A percentile compares a stretch with the other conserved stretches of the same genome.
These are phyloP conservation scores for Tillandsia fasciculata DNA, from an alignment of 176 grass and related monocot genomes.

Conservation along the genomic window DNA sequence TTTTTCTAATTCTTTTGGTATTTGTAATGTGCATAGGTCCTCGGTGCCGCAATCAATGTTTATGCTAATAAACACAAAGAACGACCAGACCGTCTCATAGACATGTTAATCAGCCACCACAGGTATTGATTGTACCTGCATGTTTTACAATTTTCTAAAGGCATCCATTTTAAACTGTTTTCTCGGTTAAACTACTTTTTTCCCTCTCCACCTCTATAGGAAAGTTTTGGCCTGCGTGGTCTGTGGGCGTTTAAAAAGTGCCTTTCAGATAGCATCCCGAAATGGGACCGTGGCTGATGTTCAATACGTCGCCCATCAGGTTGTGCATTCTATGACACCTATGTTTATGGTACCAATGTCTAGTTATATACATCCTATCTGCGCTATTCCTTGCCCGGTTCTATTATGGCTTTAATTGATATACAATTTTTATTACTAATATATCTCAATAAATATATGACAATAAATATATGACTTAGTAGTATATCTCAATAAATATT, in stretches of 20 bases:
- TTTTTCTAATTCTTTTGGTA: conserved; percentile 1
- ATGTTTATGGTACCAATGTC: not conserved
- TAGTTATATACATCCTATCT: not conserved
- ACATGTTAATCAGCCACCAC: conserved; percentile 90
- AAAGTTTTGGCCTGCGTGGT: conserved; percentile 94
- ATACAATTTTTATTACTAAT: not conserved
- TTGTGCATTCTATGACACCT: conserved; percentile 14
- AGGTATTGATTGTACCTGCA: conserved; percentile 33
- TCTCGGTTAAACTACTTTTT: too few relatives aligned
- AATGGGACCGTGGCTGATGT: conserved; percentile 96
- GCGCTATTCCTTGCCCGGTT: not conserved
- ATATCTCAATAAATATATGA: not conserved
- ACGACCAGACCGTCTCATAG: conserved; percentile 88
- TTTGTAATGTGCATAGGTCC: conserved; percentile 44
- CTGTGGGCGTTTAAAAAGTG: conserved; percentile 86
- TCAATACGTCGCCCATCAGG: conserved; percentile 99
- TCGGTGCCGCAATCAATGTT: conserved; percentile 77
- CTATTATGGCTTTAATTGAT: not conserved
- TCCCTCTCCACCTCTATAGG: conserved; percentile 19
- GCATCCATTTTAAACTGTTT: too few relatives aligned
- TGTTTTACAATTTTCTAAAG: not conserved
- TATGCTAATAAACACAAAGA: conserved; percentile 96
- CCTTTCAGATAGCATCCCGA: conserved; percentile 88
- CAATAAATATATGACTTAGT: not conserved
- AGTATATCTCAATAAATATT: not conserved